phyloP scores from a whole-genome alignment of 441 rosid genomes.

The Raphanus hybrid region DNA sequence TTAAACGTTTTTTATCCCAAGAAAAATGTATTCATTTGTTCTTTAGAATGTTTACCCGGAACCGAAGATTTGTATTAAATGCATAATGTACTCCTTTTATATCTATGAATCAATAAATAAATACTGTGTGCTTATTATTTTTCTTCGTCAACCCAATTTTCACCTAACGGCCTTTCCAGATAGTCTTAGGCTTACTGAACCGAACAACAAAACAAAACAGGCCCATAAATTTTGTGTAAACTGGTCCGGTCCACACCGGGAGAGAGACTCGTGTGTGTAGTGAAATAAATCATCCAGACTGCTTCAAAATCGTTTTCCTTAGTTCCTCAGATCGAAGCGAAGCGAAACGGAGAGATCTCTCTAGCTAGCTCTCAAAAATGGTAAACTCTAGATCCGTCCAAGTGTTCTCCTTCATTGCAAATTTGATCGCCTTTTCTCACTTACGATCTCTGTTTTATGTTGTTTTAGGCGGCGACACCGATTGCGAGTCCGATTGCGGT shows the following conservation, averaged over 20 bases:
- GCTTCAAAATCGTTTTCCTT: not conserved
- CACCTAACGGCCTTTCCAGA: not conserved
- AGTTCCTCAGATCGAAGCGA: constrained; percentile 34
- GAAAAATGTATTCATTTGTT: not conserved
- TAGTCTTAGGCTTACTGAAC: constrained; percentile 7
- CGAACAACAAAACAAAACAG: not conserved
- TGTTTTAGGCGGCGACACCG: constrained; percentile 61
- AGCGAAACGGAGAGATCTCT: constrained; percentile 20
- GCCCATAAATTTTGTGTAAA: constrained; percentile 23
- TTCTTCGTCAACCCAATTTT: not conserved
- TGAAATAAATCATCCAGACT: not conserved
- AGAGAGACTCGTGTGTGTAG: not conserved
- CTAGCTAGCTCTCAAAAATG: constrained; percentile 21
- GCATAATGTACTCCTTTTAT: too few relatives aligned
- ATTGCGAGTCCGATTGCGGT: constrained; percentile 83
- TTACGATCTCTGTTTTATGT: not conserved
- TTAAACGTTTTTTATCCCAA: not conserved
- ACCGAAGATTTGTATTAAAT: not conserved
- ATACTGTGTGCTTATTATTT: too few relatives aligned
- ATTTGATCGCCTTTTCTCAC: not conserved
- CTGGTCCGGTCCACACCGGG: constrained; percentile 17
- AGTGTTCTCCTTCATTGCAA: not conserved
- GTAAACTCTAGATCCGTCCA: constrained; percentile 18
- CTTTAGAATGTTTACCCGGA: not conserved
- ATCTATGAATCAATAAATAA: not conserved